phyloP scores from a whole-genome alignment of 2,329 filamentous ascomycete genomes.

The Laburnicola sp. region DNA sequence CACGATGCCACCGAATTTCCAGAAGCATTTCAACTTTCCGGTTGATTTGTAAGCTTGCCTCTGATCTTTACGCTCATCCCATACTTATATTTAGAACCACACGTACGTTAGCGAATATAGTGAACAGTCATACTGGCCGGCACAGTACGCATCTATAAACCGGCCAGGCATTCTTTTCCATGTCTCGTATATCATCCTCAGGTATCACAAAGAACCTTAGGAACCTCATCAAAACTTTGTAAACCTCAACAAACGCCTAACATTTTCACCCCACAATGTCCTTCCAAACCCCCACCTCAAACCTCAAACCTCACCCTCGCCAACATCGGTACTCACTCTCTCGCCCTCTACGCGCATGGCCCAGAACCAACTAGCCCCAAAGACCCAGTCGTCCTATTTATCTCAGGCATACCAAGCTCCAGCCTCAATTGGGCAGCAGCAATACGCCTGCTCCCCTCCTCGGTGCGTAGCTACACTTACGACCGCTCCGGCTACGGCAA shows the following conservation, averaged over 20 bases:
- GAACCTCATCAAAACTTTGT: background rate
- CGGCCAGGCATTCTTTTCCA: too few relatives aligned
- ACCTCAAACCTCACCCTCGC: conserved; percentile 11
- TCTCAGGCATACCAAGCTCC: conserved; percentile 17
- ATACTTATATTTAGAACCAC: too few relatives aligned
- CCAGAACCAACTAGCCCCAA: conserved; percentile 12
- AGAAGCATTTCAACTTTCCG: too few relatives aligned
- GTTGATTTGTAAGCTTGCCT: too few relatives aligned
- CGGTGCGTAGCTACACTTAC: conserved; percentile 24
- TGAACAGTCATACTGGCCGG: too few relatives aligned
- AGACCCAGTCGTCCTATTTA: conserved; percentile 13
- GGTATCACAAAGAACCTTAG: too few relatives aligned
- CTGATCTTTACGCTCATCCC: too few relatives aligned
- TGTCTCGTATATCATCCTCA: too few relatives aligned
- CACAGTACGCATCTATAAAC: too few relatives aligned
- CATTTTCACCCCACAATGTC: conserved; percentile 10
- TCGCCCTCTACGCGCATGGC: conserved; percentile 13
- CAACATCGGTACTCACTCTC: conserved; percentile 15
- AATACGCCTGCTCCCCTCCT: conserved; percentile 13
- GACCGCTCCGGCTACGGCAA: conserved; percentile 22
- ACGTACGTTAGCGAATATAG: too few relatives aligned
- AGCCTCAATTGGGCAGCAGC: conserved; percentile 19
- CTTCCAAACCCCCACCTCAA: conserved; percentile 6
- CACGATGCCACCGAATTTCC: too few relatives aligned
- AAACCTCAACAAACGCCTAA: conserved; percentile 1